Base-by-base conservation (phyloP, 2,329 filamentous ascomycete genomes). In the Meredithiella fracta region DNA sequence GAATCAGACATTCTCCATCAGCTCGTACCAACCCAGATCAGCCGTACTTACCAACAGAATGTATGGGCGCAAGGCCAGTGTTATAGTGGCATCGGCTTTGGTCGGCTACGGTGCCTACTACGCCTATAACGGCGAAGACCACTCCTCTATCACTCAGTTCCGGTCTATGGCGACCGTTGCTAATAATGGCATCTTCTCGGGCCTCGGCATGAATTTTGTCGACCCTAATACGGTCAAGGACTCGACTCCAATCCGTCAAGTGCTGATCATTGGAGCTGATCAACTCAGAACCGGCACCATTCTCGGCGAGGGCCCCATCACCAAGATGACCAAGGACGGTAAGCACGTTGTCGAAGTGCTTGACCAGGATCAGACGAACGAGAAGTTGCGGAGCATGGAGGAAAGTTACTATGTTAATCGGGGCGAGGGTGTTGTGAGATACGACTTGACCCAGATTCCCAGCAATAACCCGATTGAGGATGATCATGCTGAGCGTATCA, bases 391-490 rank as follows among this genome's bases (percentile, higher is more conserved):
- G 62, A 83, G 85, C 66, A 87, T 87, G 65, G 89, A 98, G 70
- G 83, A 94, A 71, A 96, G 90, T 29, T 97, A 90, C 69, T 73
- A 89, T 8, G 87, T 98, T 42, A 88, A 88, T 59, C 76, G 92
- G 54, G 94, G 92, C 14, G 79, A 87, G 66, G 92, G 92, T 38
- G 91, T 98, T 40, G 83, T 95, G 60, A 82, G 92, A 62, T 98
- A 98, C 66, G 92, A 98, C 68, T 74, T 96, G 7, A 89, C 92
- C 23, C 92, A 98, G 68, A 78, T 97, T 59, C 86, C 91, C 8
- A 95, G 88, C 72, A 98, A 98, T 67, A 87, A 94, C 63, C 92
- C 92, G 0, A 98, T 98, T 58, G 92, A 98, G 71, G 92, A 98
- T 65, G 94, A 98, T 65, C 92, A 98, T 66, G 86, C 90, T 54